A percentile compares a stretch with the other conserved stretches of the same genome.
These are phyloP conservation scores for Backusella circina DNA, from an alignment of 192 early-diverging fungal species.

Conservation along the genomic window DNA sequence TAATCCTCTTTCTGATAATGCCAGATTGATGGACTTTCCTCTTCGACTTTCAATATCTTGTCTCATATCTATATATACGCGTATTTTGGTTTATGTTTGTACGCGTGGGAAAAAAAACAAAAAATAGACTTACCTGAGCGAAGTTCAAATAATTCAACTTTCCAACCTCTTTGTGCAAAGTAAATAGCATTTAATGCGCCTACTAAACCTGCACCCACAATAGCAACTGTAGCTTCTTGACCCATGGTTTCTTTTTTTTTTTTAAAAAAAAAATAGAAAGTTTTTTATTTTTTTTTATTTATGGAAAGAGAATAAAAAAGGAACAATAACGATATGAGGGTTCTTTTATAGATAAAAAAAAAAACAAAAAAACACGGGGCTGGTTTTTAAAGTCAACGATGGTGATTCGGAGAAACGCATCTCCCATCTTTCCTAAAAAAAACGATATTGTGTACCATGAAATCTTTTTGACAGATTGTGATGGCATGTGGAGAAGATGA, in stretches of 20 bases:
- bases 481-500: too few species aligned
- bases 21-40: conserved; percentile 91
- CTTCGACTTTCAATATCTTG: conserved; percentile 48
- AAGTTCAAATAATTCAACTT: conserved; percentile 82
- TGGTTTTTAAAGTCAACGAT: background rate
- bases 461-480: too few species aligned
- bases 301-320: background rate
- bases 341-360: background rate
- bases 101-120: background rate
- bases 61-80: conserved; percentile 53
- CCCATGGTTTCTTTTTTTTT: background rate
- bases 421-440: background rate
- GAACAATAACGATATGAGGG: background rate
- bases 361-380: background rate
- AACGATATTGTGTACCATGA: too few species aligned
- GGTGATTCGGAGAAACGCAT: background rate
- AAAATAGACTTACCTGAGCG: conserved; percentile 59
- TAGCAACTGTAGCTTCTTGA: conserved; percentile 47
- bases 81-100: background rate
- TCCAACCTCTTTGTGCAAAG: conserved; percentile 89
- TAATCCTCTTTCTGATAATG: conserved; percentile 83
- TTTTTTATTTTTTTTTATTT: too few species aligned
- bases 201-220: conserved; percentile 95
- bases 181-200: conserved; percentile 86
- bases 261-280: background rate